Evolutionary conservation across 2,329 filamentous ascomycete species (phyloP), one percentile per base, ranked within the genome.

Genomic region (Sarocladium oryzae): DNA sequence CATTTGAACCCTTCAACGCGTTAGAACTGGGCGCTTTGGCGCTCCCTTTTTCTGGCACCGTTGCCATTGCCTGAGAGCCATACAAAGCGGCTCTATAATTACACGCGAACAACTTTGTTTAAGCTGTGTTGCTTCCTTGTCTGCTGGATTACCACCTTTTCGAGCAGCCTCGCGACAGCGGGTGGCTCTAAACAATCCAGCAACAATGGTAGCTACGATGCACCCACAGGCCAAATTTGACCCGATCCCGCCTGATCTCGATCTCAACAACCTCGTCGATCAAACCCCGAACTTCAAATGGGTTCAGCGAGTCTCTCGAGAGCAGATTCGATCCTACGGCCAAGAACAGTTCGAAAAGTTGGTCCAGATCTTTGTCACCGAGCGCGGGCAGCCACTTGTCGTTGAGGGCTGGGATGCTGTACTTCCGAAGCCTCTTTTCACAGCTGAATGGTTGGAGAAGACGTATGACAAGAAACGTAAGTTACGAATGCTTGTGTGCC

Each of bases 211-310:
- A 18, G 46, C 76, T 15, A 77, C 86, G 13, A 74, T 85, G 53
- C 84, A 91, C 60, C 89, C 89, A 1, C 85, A 89, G 63, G 89
- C 90, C 15, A 89, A 90, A 49, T 97, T 97, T 67, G 89, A 95
- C 66, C 91, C 92, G 1, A 88, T 97, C 43, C 81, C 90, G 0
- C 91, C 91, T 0, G 82, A 92, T 61, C 81, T 97, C 52, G 86
- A 97, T 63, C 74, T 97, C 15, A 72, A 81, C 35, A 70, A 72
- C 1, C 75, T 97, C 1, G 88, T 97, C 15, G 85, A 93, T 52
- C 77, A 78, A 8, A 88, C 86, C 0, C 77, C 84, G 2, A 96
- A 95, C 62, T 95, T 99, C 62, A 83, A 90, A 67, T 93, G 87
- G 80, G 91, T 87, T 7, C 81, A 86, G 49, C 83, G 89, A 46